These are phyloP conservation scores for Boeremia lycopersici DNA, from an alignment of 2,329 filamentous ascomycete genomes.

Conservation along the genomic window DNA sequence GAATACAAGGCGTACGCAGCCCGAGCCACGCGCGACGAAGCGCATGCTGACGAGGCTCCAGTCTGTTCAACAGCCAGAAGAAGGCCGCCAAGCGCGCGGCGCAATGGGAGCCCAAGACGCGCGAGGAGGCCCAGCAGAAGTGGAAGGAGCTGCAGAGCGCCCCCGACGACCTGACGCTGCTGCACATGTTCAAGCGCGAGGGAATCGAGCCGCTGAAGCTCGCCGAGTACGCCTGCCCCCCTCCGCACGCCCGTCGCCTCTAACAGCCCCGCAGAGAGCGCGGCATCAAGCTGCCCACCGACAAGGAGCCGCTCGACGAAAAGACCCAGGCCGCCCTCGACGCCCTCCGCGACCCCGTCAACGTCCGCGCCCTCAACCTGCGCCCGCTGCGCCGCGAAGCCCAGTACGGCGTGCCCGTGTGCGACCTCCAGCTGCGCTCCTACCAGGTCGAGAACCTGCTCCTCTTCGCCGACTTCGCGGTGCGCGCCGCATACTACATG, in stretches of 20 bases:
- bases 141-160: conserved; percentile 40
- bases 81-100: conserved; percentile 26
- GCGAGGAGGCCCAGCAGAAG: conserved; percentile 34
- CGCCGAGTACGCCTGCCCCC: conserved; percentile 35
- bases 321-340: conserved; percentile 41
- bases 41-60: conserved; percentile 24
- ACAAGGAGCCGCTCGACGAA: conserved; percentile 36
- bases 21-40: neutral
- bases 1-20: conserved; percentile 38
- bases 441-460: conserved; percentile 89
- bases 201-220: conserved; percentile 44
- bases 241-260: neutral
- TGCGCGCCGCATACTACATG: conserved; percentile 93
- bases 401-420: conserved; percentile 78
- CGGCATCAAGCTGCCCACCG: conserved; percentile 39
- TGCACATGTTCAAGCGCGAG: conserved; percentile 40
- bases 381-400: conserved; percentile 78
- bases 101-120: conserved; percentile 37
- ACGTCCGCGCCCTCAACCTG: conserved; percentile 85
- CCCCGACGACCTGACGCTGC: conserved; percentile 38
- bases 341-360: conserved; percentile 62
- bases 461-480: conserved; percentile 92
- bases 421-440: conserved; percentile 90
- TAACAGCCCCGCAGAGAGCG: conserved; percentile 30
- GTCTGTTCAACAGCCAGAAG: conserved; percentile 35